phyloP scores from a whole-genome alignment of 2,329 filamentous ascomycete genomes.

The Scytalidium sp. region DNA sequence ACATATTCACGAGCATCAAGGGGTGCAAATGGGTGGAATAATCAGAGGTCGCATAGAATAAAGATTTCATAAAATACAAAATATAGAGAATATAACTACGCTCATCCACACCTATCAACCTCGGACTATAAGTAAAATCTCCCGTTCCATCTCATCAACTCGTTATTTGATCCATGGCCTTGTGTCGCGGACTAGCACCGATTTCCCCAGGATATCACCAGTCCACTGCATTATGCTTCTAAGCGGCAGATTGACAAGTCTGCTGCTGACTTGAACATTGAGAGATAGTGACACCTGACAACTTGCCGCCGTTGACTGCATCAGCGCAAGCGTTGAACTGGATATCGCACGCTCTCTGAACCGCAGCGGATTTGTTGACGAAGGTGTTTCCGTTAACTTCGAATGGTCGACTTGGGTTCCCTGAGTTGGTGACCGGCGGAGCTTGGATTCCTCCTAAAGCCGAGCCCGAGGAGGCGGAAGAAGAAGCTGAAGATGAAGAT shows the following conservation, averaged over 20 bases:
- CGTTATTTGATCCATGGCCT: too few species aligned
- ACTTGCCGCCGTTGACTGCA: conserved; percentile 47
- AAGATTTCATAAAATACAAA: background rate
- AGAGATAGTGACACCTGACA: conserved; percentile 12
- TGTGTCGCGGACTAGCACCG: too few species aligned
- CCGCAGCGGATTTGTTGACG: conserved; percentile 49
- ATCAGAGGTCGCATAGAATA: too few species aligned
- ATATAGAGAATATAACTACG: background rate
- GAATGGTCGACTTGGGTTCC: conserved; percentile 50
- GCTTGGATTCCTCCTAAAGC: conserved; percentile 45
- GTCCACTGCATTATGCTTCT: too few species aligned
- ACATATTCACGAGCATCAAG: too few species aligned
- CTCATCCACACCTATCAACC: background rate
- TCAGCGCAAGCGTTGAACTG: conserved; percentile 61
- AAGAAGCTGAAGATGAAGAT: conserved; percentile 1
- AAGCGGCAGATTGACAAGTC: conserved; percentile 10
- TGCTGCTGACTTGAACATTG: conserved; percentile 20
- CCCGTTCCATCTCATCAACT: background rate
- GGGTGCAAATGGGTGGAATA: too few species aligned
- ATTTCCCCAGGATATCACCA: too few species aligned
- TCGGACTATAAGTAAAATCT: background rate
- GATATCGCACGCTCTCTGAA: conserved; percentile 58
- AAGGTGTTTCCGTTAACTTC: conserved; percentile 55
- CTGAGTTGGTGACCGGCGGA: conserved; percentile 46
- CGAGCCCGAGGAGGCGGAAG: conserved; percentile 1